Conservation (phyloP, 768 basidiomycete genomes). For the Auricularia sp. region DNA sequence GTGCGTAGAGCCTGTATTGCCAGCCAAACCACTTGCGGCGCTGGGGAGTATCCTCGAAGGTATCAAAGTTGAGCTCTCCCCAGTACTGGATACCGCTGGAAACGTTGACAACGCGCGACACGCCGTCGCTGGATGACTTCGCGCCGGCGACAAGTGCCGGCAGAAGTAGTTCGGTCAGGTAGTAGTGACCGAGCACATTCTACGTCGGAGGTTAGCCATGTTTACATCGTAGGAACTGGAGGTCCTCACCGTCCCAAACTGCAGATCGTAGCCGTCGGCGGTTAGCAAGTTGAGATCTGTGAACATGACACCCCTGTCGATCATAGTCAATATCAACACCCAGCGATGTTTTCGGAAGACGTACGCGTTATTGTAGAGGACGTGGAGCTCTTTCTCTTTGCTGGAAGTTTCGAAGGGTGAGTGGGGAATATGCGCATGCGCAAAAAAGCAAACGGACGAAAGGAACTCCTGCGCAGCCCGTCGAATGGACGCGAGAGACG, state of each 20-base stretch:
- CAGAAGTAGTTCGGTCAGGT: conserved; percentile 28
- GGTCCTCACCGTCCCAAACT: conserved; percentile 6
- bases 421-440: too few species aligned
- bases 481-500: conserved; percentile 33
- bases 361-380: neutral
- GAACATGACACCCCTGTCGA: conserved; percentile 5
- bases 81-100: conserved; percentile 32
- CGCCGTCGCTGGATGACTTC: conserved; percentile 9
- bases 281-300: conserved; percentile 4
- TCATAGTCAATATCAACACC: neutral
- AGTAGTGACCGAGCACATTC: conserved; percentile 23
- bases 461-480: conserved; percentile 31
- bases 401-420: conserved; percentile 13
- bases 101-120: conserved; percentile 30
- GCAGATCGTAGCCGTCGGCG: conserved; percentile 7
- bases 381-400: neutral
- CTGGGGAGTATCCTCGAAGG: conserved; percentile 27
- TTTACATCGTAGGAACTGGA: too few species aligned
- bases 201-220: conserved; percentile 8
- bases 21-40: conserved; percentile 12
- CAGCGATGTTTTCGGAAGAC: neutral
- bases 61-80: conserved; percentile 28
- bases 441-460: conserved; percentile 13
- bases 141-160: conserved; percentile 30
- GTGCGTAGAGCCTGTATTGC: conserved; percentile 14